Base-by-base conservation (phyloP, 2,329 filamentous ascomycete genomes). In the Didymella glomerata region DNA sequence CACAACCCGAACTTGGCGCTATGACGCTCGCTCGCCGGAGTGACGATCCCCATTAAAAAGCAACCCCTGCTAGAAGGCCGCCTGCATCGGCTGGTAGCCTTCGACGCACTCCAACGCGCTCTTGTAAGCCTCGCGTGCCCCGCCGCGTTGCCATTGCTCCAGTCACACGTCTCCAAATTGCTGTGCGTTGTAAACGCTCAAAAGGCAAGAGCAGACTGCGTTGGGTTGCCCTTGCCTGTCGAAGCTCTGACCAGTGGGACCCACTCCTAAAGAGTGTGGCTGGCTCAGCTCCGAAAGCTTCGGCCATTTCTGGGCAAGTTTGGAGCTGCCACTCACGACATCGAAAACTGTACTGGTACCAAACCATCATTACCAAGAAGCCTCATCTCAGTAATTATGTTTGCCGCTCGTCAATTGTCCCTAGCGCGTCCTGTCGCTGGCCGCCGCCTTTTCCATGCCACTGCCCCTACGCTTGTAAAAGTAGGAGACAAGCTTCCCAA, bases 401-500 rank as follows among this genome's bases (percentile, higher is more conserved):
- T 69, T 44, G 56, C 61, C 54, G 56, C 57, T 66, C 64, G 72
- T 56, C 65, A 73, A 71, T 66, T 69, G 41, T 56, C 55, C 24
- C 62, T 69, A 48, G 60, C 53, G 34, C 67, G 66, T 40, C 46
- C 68, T 32, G 48, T 60, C 48, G 64, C 67, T 50, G 58, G 63
- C 57, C 67, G 64, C 51, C 69, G 68, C 62, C 65, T 70, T 16
- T 93, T 93, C 82, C 89, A 92, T 81, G 81, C 83, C 63, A 86
- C 88, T 34, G 78, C 85, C 46, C 83, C 83, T 47, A 82, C 82
- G 42, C 81, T 86, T 66, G 90, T 98, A 75, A 85, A 90, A 70
- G 88, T 88, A 60, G 93, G 93, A 72, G 93, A 97, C 77, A 80
- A 84, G 67, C 83, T 98, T 54, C 95, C 94, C 44, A 81, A 88